Percentiles rank a stretch among this genome's conserved stretches.
Evolutionary conservation across 306 rosid genomes (phyloP).

Genomic region (Malus asiatica): DNA sequence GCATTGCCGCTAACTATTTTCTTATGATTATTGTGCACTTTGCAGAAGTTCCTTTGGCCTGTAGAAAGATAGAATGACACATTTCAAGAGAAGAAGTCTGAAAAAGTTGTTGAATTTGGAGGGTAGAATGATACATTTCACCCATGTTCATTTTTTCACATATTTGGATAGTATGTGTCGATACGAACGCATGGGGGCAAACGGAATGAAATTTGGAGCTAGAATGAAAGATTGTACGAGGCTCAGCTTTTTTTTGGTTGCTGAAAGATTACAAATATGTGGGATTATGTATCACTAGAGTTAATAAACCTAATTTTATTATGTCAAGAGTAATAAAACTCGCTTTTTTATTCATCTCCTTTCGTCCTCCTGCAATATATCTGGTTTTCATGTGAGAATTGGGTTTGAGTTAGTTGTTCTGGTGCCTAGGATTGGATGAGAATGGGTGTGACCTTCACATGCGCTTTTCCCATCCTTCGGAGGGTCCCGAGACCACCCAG

Average conservation of each 20-base stretch:
- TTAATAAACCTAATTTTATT: not conserved
- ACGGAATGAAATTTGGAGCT: no score
- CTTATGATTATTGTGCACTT: not conserved
- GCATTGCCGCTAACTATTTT: not conserved
- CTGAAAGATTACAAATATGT: not conserved
- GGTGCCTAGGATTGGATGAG: no score
- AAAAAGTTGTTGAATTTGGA: conserved; percentile 9
- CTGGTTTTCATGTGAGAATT: not conserved
- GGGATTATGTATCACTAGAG: not conserved
- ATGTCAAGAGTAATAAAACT: not conserved
- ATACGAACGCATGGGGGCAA: no score
- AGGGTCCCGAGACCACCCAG: no score
- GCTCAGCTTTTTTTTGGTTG: not conserved
- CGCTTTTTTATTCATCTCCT: not conserved
- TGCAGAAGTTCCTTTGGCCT: conserved; percentile 77
- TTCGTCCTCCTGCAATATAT: not conserved
- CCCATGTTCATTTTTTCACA: not conserved
- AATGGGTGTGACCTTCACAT: no score
- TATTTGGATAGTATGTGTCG: no score
- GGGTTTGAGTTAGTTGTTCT: not conserved
- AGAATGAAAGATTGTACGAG: no score
- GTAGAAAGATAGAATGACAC: conserved; percentile 49
- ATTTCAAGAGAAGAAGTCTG: conserved; percentile 18
- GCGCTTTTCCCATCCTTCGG: no score
- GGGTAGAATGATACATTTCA: not conserved